phyloP scores from a whole-genome alignment of 805 yeast species.

The Kodamaea sagamina region DNA sequence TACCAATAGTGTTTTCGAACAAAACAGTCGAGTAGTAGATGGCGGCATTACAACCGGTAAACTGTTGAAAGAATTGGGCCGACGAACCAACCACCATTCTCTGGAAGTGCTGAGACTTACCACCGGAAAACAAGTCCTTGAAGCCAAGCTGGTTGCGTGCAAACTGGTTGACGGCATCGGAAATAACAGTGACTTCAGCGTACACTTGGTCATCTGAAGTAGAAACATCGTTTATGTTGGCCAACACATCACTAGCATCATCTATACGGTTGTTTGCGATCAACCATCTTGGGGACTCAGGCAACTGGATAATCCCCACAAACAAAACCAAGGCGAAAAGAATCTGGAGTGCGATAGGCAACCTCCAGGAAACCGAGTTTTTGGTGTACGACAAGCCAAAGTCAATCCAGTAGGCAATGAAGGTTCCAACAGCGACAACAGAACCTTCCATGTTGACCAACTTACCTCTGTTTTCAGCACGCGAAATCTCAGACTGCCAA shows the following conservation, averaged over 20 bases:
- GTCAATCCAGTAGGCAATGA: constrained; percentile 51
- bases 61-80: constrained; percentile 69
- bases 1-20: constrained; percentile 52
- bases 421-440: constrained; percentile 60
- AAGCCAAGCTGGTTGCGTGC: constrained; percentile 46
- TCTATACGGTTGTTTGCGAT: constrained; percentile 51
- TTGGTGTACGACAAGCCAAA: constrained; percentile 65
- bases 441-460: constrained; percentile 40
- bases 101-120: constrained; percentile 62
- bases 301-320: constrained; percentile 45
- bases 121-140: constrained; percentile 48
- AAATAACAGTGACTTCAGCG: constrained; percentile 47
- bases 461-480: constrained; percentile 44
- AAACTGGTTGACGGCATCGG: constrained; percentile 52
- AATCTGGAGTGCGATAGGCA: constrained; percentile 47
- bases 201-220: constrained; percentile 41
- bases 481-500: constrained; percentile 50
- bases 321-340: constrained; percentile 48
- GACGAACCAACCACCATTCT: constrained; percentile 65
- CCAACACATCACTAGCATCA: constrained; percentile 52
- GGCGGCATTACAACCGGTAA: constrained; percentile 71
- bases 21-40: constrained; percentile 64
- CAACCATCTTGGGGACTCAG: constrained; percentile 77
- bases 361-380: constrained; percentile 44
- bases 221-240: constrained; percentile 40